phyloP scores from a whole-genome alignment of 805 yeast species.

The Sugiyamaella smithiae region DNA sequence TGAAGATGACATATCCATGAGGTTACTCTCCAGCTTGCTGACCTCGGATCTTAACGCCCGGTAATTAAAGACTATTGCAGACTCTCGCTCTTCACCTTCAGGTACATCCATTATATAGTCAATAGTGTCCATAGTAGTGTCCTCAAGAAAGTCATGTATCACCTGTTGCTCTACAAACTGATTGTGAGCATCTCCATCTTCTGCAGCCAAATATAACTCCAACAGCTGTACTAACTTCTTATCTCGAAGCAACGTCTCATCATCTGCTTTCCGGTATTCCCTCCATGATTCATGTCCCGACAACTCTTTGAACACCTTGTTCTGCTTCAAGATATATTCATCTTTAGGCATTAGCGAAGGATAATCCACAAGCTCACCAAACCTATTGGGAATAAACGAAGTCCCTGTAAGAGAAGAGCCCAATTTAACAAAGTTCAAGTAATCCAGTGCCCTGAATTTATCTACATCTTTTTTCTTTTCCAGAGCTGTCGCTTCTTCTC shows the following conservation, averaged over 20 bases:
- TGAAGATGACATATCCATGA: neutral
- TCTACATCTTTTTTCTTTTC: too few relatives aligned
- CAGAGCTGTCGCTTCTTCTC: too few relatives aligned
- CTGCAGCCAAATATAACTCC: conserved; percentile 28
- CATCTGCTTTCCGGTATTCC: conserved; percentile 5
- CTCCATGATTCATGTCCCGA: conserved; percentile 21
- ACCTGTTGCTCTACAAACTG: conserved; percentile 23
- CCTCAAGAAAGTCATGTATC: conserved; percentile 10
- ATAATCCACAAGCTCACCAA: neutral
- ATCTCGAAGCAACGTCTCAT: conserved; percentile 8
- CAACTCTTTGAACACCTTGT: conserved; percentile 27
- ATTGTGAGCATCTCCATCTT: conserved; percentile 29
- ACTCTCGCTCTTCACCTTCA: neutral
- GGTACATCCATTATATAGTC: neutral
- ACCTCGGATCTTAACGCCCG: conserved; percentile 12
- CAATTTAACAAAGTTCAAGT: too few relatives aligned
- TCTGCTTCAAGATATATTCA: conserved; percentile 28
- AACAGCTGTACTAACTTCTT: conserved; percentile 20
- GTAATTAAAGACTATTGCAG: conserved; percentile 8
- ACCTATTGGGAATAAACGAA: too few relatives aligned
- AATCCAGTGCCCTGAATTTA: too few relatives aligned
- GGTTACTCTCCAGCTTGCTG: conserved; percentile 5
- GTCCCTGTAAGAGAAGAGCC: too few relatives aligned
- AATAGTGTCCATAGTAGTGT: conserved; percentile 8
- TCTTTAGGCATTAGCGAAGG: conserved; percentile 20